These are phyloP conservation scores for Delitschia confertaspora DNA, from an alignment of 495 filamentous ascomycete genomes.

Conservation along the genomic window DNA sequence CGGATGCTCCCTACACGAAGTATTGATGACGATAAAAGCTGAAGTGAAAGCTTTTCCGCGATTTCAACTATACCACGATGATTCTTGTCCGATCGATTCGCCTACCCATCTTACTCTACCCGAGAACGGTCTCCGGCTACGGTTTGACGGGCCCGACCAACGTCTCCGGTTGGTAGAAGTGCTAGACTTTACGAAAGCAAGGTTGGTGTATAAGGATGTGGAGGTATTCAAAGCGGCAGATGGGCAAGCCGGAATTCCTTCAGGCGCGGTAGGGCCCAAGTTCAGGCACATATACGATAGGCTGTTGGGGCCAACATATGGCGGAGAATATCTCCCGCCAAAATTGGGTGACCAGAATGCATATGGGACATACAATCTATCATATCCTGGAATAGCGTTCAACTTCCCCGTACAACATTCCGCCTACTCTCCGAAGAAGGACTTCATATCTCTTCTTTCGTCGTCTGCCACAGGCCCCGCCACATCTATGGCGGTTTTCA, in stretches of 20 bases:
- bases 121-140: constrained; percentile 75
- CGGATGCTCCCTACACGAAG: constrained; percentile 81
- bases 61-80: constrained; percentile 71
- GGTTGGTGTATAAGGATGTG: constrained; percentile 72
- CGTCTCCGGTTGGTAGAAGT: constrained; percentile 84
- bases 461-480: constrained; percentile 66
- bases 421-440: constrained; percentile 70
- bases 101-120: constrained; percentile 67
- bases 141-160: constrained; percentile 91
- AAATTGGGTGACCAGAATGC: constrained; percentile 41
- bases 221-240: constrained; percentile 64
- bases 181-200: constrained; percentile 78
- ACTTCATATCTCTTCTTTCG: constrained; percentile 78
- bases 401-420: constrained; percentile 70
- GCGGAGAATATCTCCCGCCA: constrained; percentile 76
- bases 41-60: constrained; percentile 72
- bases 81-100: constrained; percentile 56
- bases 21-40: constrained; percentile 74
- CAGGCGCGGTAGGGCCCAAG: constrained; percentile 53
- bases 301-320: constrained; percentile 82
- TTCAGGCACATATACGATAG: constrained; percentile 90
- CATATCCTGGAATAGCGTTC: constrained; percentile 89
- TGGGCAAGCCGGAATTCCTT: constrained; percentile 27
- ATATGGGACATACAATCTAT: constrained; percentile 66
- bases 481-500: constrained; percentile 77